Conservation (phyloP, 2,329 filamentous ascomycete genomes). For the Aspergillus candidus region DNA sequence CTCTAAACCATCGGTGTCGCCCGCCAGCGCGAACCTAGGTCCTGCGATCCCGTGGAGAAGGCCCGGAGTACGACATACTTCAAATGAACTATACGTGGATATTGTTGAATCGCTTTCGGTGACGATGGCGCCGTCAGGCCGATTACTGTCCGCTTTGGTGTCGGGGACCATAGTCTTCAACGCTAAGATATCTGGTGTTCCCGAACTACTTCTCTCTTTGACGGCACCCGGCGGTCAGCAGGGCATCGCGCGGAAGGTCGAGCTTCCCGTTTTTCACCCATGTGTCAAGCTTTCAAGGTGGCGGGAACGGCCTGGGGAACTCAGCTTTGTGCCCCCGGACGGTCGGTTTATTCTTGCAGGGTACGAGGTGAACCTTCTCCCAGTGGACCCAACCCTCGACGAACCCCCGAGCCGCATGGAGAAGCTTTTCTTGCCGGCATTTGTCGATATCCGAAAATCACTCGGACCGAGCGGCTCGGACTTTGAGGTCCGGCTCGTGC, state of each 20-base stretch:
- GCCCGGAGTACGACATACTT: slow-evolving; percentile 88
- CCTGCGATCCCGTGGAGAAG: slow-evolving; percentile 77
- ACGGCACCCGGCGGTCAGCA: slow-evolving; percentile 76
- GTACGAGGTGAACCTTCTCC: slow-evolving; percentile 88
- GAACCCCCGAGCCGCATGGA: slow-evolving; percentile 50
- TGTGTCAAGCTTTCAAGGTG: slow-evolving; percentile 87
- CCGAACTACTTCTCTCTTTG: slow-evolving; percentile 77
- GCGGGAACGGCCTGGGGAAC: slow-evolving; percentile 79
- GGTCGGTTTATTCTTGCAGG: slow-evolving; percentile 88
- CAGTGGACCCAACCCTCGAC: slow-evolving; percentile 56
- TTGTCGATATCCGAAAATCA: slow-evolving; percentile 72
- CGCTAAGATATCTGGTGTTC: slow-evolving; percentile 87
- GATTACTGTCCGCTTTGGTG: slow-evolving; percentile 77
- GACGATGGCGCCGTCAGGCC: slow-evolving; percentile 82
- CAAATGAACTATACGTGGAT: slow-evolving; percentile 95
- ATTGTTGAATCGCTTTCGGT: slow-evolving; percentile 85
- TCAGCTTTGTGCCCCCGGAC: slow-evolving; percentile 95
- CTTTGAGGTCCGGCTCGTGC: slow-evolving; percentile 76
- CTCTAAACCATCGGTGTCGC: slow-evolving; percentile 36
- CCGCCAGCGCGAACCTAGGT: slow-evolving; percentile 30
- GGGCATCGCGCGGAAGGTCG: slow-evolving; percentile 66
- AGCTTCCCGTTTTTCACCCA: slow-evolving; percentile 90
- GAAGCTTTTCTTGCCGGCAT: slow-evolving; percentile 73
- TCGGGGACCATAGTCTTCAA: slow-evolving; percentile 94
- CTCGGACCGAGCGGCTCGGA: slow-evolving; percentile 71